Evolutionary conservation across 2,329 filamentous ascomycete species (phyloP), one percentile per base, ranked within the genome.

Genomic region (Calonectria hongkongensis): DNA sequence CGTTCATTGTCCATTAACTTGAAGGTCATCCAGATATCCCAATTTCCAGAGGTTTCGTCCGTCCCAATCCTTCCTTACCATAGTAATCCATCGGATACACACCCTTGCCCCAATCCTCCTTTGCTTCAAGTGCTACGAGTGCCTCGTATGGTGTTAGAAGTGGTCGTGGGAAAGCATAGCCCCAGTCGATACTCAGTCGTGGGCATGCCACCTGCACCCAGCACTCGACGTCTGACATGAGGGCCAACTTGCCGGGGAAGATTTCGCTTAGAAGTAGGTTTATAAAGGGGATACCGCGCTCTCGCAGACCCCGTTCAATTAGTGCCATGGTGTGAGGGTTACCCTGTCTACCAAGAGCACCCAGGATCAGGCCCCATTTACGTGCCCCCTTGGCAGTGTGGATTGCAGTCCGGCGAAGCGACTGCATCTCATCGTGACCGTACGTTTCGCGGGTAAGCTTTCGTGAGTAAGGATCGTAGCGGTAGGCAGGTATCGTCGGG

Each of bases 81-180:
- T 99, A 99, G 82, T 98, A 99, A 83, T 99, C 96, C 97, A 99
- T 99, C 0, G 96, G 96, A 85, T 99, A 99, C 16, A 95, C 89
- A 1, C 91, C 93, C 70, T 87, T 88, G 18, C 88, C 92, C 94
- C 92, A 98, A 60, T 94, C 94, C 77, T 97, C 90, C 75, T 90
- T 91, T 74, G 92, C 92, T 3, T 94, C 95, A 60, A 99, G 85
- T n/a, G 95, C 94, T 41, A 99, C 93, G 72, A 98, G 89, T 8
- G 97, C 97, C 86, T 99, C 97, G 79, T 99, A 98, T 2, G 97
- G 96, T 66, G 96, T 98, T 81, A 99, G 84, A 71, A 99, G 83
- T 60, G 97, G 97, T 58, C 94, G 87, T 1, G 95, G 91, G 82
- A 99, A 99, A 0, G 97, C 97, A 86, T 98, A 98, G 0, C 97